phyloP scores from a whole-genome alignment of 148 eudicot species.

The Chenopodium quinoa region DNA sequence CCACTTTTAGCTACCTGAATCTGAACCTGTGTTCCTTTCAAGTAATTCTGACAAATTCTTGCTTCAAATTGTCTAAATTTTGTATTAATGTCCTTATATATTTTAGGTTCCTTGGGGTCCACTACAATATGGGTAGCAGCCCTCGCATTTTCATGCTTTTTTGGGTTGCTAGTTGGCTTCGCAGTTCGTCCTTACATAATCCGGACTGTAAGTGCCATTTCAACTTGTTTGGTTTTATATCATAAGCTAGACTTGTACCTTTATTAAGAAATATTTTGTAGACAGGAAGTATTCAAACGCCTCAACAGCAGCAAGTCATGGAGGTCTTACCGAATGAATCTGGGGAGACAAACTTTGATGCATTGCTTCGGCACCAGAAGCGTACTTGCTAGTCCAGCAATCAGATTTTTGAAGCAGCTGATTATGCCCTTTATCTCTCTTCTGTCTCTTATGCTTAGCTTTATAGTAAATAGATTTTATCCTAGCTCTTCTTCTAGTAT shows the following conservation, averaged over 20 bases:
- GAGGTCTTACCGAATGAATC: slow-evolving; percentile 62
- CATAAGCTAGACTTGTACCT: slow-evolving; percentile 3
- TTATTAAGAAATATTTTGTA: slow-evolving; percentile 47
- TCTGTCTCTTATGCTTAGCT: slow-evolving; percentile 46
- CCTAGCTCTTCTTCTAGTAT: slow-evolving; percentile 27
- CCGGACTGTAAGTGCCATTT: slow-evolving; percentile 46
- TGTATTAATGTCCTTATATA: not conserved
- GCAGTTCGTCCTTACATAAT: slow-evolving; percentile 54
- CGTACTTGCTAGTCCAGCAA: slow-evolving; percentile 63
- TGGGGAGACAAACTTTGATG: slow-evolving; percentile 60
- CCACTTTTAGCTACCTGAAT: not conserved
- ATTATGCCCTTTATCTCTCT: slow-evolving; percentile 37
- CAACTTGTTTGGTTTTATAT: not conserved
- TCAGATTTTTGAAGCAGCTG: slow-evolving; percentile 27
- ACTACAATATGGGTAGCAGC: slow-evolving; percentile 37
- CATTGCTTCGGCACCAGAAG: slow-evolving; percentile 62
- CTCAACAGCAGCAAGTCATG: slow-evolving; percentile 49
- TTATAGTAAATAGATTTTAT: slow-evolving; percentile 6
- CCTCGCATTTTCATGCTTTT: slow-evolving; percentile 42
- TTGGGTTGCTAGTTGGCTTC: slow-evolving; percentile 54
- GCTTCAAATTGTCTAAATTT: not conserved
- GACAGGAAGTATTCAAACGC: slow-evolving; percentile 54
- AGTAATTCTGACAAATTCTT: not conserved
- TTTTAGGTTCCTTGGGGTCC: slow-evolving; percentile 35
- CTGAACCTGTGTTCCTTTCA: not conserved